These are phyloP conservation scores for Axilococcus clingmanii DNA, from an alignment of 139 green algal genomes.

Conservation along the genomic window DNA sequence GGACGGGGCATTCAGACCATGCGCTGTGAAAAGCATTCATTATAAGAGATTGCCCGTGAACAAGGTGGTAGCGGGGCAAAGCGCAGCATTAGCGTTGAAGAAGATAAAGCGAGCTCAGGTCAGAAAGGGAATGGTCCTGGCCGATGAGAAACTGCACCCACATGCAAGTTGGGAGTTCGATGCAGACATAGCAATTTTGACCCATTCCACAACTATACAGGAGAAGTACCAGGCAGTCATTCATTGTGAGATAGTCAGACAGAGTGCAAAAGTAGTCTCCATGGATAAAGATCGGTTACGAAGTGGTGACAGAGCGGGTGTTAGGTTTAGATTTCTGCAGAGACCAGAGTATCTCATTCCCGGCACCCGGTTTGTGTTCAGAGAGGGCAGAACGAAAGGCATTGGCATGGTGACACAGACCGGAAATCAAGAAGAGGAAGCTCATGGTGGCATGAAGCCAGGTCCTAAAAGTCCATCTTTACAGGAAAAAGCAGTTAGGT, in stretches of 20 bases:
- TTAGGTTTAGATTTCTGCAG: constrained; percentile 84
- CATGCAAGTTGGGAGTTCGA: constrained; percentile 77
- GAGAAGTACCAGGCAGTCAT: constrained; percentile 83
- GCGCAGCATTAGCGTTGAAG: constrained; percentile 79
- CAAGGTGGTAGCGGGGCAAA: constrained; percentile 80
- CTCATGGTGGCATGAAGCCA: not conserved
- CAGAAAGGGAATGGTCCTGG: constrained; percentile 86
- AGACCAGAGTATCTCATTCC: constrained; percentile 71
- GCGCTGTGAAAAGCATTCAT: constrained; percentile 77
- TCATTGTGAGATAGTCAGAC: constrained; percentile 86
- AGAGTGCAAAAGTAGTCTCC: constrained; percentile 63
- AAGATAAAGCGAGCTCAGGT: constrained; percentile 66
- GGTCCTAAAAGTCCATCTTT: not conserved
- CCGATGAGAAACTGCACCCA: constrained; percentile 51
- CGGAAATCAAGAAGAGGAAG: not conserved
- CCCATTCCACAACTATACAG: constrained; percentile 86
- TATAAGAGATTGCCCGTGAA: constrained; percentile 31
- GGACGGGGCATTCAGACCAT: constrained; percentile 69
- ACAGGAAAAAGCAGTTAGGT: not conserved
- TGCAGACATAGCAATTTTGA: constrained; percentile 86
- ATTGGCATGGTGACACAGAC: constrained; percentile 68
- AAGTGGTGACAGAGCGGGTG: constrained; percentile 60
- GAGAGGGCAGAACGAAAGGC: constrained; percentile 85
- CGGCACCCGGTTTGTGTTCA: constrained; percentile 80
- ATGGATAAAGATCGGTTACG: constrained; percentile 78